These are phyloP conservation scores for Mycothermus thermophilus DNA, from an alignment of 495 filamentous ascomycete genomes.

Conservation along the genomic window DNA sequence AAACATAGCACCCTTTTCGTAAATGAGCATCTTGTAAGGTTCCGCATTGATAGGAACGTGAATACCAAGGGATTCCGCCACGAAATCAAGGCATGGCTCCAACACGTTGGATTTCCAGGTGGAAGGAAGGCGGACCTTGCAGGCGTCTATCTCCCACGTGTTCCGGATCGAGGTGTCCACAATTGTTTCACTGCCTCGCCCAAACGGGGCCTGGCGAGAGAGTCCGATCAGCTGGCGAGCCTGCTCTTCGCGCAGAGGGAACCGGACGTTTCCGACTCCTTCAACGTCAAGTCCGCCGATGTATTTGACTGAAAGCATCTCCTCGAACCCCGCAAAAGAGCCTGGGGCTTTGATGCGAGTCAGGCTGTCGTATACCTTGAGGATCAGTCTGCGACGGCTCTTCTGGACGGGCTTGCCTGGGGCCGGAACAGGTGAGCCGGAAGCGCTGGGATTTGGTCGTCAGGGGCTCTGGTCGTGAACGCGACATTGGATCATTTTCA, in stretches of 20 bases:
- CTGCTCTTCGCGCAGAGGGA: constrained; percentile 30
- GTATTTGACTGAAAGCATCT: too few relatives aligned
- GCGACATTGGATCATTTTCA: too few relatives aligned
- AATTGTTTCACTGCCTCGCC: constrained; percentile 30
- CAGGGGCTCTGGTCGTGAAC: too few relatives aligned
- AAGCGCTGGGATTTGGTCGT: too few relatives aligned
- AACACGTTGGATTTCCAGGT: constrained; percentile 22
- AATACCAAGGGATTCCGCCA: constrained; percentile 22
- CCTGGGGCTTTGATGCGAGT: too few relatives aligned
- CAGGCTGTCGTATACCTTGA: too few relatives aligned
- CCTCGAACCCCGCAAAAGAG: too few relatives aligned
- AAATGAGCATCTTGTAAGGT: constrained; percentile 42
- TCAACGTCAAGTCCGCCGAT: too few relatives aligned
- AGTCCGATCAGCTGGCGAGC: constrained; percentile 27
- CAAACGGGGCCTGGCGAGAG: constrained; percentile 33
- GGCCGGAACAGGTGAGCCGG: too few relatives aligned
- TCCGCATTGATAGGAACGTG: constrained; percentile 22
- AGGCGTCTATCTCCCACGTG: constrained; percentile 36
- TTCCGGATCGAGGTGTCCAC: constrained; percentile 36
- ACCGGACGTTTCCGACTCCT: constrained; percentile 24
- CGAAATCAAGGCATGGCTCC: constrained; percentile 7
- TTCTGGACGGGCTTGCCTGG: too few relatives aligned
- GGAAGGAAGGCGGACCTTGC: constrained; percentile 30
- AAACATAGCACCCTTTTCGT: constrained; percentile 42
- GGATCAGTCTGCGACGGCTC: too few relatives aligned